A percentile compares a stretch with the other conserved stretches of the same genome.
Evolutionary conservation across 768 basidiomycete genomes (phyloP).

Genomic region (Termitomyces sp.): DNA sequence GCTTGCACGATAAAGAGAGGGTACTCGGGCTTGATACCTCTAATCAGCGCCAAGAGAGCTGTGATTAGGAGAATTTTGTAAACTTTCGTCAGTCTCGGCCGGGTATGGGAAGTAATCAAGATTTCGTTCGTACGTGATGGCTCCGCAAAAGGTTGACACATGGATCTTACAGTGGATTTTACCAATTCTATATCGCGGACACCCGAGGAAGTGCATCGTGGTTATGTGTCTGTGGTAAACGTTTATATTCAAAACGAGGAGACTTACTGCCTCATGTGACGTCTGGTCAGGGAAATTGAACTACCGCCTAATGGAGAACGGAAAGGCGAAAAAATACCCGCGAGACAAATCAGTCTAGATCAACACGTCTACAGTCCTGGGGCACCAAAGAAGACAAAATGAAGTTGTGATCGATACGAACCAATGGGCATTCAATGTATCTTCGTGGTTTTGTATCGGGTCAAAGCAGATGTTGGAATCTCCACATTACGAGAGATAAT

Average conservation of each 20-base stretch:
- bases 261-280: not conserved
- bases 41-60: not conserved
- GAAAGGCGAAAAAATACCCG: not conserved
- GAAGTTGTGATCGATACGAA: not conserved
- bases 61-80: not conserved
- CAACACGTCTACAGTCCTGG: not conserved
- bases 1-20: not conserved
- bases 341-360: not conserved
- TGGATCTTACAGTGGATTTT: not conserved
- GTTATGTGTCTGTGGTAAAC: not conserved
- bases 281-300: not conserved
- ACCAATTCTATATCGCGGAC: not conserved
- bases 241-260: not conserved
- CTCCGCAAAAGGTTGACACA: not conserved
- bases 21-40: not conserved
- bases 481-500: not conserved
- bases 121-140: not conserved
- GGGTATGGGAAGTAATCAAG: not conserved
- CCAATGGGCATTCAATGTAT: no score
- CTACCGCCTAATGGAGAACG: not conserved
- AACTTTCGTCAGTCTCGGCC: not conserved
- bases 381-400: not conserved
- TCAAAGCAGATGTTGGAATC: no score
- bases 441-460: not conserved
- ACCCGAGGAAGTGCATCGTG: not conserved